Conservation (phyloP, 306 rosid genomes). For the Trifolium dubium region DNA sequence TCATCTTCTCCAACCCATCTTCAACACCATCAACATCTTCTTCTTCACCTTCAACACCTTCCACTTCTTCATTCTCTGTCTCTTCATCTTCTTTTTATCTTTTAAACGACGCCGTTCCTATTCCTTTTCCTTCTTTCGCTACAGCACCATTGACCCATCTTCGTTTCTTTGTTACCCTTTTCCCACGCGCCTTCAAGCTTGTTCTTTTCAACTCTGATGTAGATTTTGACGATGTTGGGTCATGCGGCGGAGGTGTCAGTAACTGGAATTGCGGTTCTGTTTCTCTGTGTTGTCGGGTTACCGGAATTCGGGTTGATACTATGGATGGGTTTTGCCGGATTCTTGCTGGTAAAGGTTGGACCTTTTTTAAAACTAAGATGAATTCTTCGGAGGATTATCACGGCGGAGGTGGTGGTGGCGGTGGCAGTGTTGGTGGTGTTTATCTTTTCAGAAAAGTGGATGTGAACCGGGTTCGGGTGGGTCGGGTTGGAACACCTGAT, state of each 20-base stretch:
- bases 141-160: slow-evolving; percentile 59
- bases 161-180: slow-evolving; percentile 54
- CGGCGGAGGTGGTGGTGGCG: slow-evolving; percentile 50
- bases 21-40: slow-evolving; percentile 43
- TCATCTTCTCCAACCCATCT: slow-evolving; percentile 60
- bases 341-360: slow-evolving; percentile 70
- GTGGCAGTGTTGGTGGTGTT: slow-evolving; percentile 43
- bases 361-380: slow-evolving; percentile 57
- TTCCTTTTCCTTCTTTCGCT: slow-evolving; percentile 63
- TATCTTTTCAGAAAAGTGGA: slow-evolving; percentile 65
- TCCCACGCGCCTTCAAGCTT: slow-evolving; percentile 64
- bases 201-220: slow-evolving; percentile 52
- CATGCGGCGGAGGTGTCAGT: slow-evolving; percentile 17
- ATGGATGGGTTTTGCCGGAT: slow-evolving; percentile 64
- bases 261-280: slow-evolving; percentile 67
- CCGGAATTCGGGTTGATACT: slow-evolving; percentile 47
- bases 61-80: slow-evolving; percentile 45
- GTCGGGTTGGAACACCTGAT: slow-evolving; percentile 42
- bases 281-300: slow-evolving; percentile 53
- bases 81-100: slow-evolving; percentile 45
- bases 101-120: slow-evolving; percentile 58
- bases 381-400: slow-evolving; percentile 41
- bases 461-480: slow-evolving; percentile 54
- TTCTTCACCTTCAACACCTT: slow-evolving; percentile 46
- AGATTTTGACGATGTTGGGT: background rate